Evolutionary conservation across 1,284 basidiomycete genomes (phyloP), one percentile per base, ranked within the genome.

Genomic region (Fistulinella cinereoalba): DNA sequence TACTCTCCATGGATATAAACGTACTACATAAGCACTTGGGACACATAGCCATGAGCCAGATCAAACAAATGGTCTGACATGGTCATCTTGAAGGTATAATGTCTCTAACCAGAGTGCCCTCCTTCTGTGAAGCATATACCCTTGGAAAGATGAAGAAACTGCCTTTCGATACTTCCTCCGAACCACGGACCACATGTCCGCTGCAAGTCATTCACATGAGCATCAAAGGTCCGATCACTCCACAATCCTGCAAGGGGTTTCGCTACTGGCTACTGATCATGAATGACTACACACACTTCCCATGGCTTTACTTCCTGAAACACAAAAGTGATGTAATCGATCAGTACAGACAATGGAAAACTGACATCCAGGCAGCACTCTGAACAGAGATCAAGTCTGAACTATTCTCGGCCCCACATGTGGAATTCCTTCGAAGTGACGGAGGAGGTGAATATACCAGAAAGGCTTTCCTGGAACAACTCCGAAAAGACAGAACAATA

Each of bases 1-100:
- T 27, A 19, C 18, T 22, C 12, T 10, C 25, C 2, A 7, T 28
- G 12, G 37, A 52, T 27, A 48, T 57, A 3, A 53, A 56, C 9
- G 38, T 51, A 16, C 52, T 63, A 1, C 60, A 64, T 41, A 47
- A 53, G n/a, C 52, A 22, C 21, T 22, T 18, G 21, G 3, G 36
- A 37, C 25, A 27, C 12, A 27, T 27, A 6, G 6, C 25, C 25
- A 27, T 27, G 12, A 6, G 7, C 12, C 12, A 12, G 25, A 27
- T 27, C 12, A 12, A 27, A 27, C 25, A 27, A 27, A 27, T n/a
- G 12, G 7, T 27, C 6, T n/a, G n/a, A n/a, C n/a, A n/a, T n/a
- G n/a, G n/a, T n/a, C n/a, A n/a, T n/a, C n/a, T n/a, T n/a, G n/a
- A 27, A 27, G 25, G 25, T 27, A 27, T 27, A 27, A n/a, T n/a